Base-by-base conservation (phyloP, 1,139 yeast species). In the Suhomyces terraborum region DNA sequence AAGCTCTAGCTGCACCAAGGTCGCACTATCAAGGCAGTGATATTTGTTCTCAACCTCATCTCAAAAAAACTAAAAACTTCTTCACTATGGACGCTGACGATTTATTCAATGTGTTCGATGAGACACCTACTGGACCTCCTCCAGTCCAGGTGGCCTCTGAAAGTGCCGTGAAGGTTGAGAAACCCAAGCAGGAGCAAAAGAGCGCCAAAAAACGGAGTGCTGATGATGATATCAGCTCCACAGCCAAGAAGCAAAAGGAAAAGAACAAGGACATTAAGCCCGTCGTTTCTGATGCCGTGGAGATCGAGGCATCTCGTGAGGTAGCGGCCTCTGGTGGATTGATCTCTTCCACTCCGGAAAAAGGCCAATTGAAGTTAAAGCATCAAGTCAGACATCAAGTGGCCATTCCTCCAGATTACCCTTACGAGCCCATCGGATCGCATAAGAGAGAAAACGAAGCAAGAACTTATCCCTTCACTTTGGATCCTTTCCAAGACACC, bases 301-400 rank as follows among this genome's bases (percentile, higher is more conserved):
- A 91, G 58, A 87, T 88, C 44, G 97, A 89, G 62, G 94, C 97
- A 0, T 84, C 91, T 1, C 74, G 95, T 58, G 95, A 88, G 60
- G 95, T 88, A 20, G 82, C 80, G 9, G 89, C 86, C 1, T 84
- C 95, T 1, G 77, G 79, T 19, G 96, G 95, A 2, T 70, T 88
- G 43, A 58, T 78, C 58, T 58, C 66, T 2, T 59, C 61, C 6
- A 39, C 58, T 1, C 54, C 53, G 18, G 64, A 67, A 28, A 76
- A 72, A 33, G 64, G 67, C 25, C 81, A 80, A 53, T 83, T 88
- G 46, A 82, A 84, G 59, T 72, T 91, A 48, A 81, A 82, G 48
- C 98, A 91, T 69, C 97, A 89, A 62, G 96, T 93, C 41, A 83
- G 98, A 63, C 98, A 93, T 67, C 98, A 93, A 64, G 98, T 93